Evolutionary conservation across 2,329 filamentous ascomycete species (phyloP), one percentile per base, ranked within the genome.

Genomic region (Clarireedia monteithiana): DNA sequence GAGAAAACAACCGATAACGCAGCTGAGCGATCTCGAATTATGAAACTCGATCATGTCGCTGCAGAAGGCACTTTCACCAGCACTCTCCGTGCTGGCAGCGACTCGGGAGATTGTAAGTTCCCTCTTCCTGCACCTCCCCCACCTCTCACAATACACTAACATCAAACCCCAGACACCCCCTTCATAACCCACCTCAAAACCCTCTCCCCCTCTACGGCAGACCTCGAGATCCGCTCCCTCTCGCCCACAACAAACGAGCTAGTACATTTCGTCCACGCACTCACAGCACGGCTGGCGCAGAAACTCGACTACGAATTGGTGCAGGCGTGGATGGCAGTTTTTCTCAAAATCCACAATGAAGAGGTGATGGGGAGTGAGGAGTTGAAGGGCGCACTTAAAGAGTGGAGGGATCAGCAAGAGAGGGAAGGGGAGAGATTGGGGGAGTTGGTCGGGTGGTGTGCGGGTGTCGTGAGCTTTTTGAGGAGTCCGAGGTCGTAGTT

Each of bases 241-340:
- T 78, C 73, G n/a, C 66, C 72, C 62, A 50, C 67, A 2, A 48
- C 51, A 4, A 15, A 54, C 14, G 94, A 97, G 71, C 74, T 95
- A 17, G 75, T 85, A 0, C 78, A 84, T 53, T 99, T 99, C 68
- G 84, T 97, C 51, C 72, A 75, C n/a, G 91, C 91, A 1, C 72
- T 99, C 55, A 95, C 89, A 0, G 77, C 75, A 53, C 79, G 87
- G 12, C 74, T 97, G 52, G 73, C 75, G 45, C 76, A 82, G 50
- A 83, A 85, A 61, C 82, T 81, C 48, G 94, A 97, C 70, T 99
- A 95, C 71, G 94, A 99, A 72, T 78, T 99, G 40, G 88, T 90
- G 15, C 91, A 97, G 71, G 90, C 91, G 0, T 99, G 94, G 92
- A 97, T 99, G 91, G 85, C 87, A 2, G 92, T 97, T 1, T 95